Evolutionary conservation across 345 rosid genomes (phyloP).

Genomic region (Nasturtium officinale): DNA sequence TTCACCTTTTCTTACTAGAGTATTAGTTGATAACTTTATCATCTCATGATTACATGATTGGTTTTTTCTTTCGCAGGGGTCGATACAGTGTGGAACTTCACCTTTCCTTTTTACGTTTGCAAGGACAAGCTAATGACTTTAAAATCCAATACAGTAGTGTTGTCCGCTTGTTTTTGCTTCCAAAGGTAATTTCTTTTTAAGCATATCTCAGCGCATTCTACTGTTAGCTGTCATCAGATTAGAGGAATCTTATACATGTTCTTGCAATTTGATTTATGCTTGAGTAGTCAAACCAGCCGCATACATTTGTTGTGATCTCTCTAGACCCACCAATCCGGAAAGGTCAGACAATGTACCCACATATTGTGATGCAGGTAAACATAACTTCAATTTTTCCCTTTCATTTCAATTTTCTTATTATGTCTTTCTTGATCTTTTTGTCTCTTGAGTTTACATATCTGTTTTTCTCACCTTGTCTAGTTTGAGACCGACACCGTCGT

Average conservation of each 20-base stretch:
- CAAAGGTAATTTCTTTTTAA: conserved; percentile 58
- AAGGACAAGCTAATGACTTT: conserved; percentile 99
- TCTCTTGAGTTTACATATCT: conserved; percentile 11
- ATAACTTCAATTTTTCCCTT: background rate
- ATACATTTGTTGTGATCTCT: conserved; percentile 87
- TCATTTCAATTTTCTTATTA: background rate
- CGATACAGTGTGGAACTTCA: conserved; percentile 97
- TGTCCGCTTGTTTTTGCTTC: conserved; percentile 94
- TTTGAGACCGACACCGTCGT: conserved; percentile 81
- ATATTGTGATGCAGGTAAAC: conserved; percentile 89
- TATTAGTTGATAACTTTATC: conserved; percentile 6
- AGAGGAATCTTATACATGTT: background rate
- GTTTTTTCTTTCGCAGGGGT: conserved; percentile 61
- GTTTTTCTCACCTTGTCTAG: conserved; percentile 44
- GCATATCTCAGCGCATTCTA: background rate
- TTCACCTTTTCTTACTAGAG: background rate
- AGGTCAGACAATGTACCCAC: conserved; percentile 96
- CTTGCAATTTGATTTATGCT: conserved; percentile 21
- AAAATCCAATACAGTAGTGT: conserved; percentile 98
- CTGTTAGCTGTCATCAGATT: background rate
- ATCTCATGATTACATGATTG: conserved; percentile 20
- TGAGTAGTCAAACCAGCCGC: conserved; percentile 91
- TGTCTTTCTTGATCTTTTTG: background rate
- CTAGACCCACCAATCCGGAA: conserved; percentile 98
- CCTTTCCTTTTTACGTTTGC: conserved; percentile 82